Conservation (phyloP, 441 rosid genomes). For the Pelargonium fulgidum region DNA sequence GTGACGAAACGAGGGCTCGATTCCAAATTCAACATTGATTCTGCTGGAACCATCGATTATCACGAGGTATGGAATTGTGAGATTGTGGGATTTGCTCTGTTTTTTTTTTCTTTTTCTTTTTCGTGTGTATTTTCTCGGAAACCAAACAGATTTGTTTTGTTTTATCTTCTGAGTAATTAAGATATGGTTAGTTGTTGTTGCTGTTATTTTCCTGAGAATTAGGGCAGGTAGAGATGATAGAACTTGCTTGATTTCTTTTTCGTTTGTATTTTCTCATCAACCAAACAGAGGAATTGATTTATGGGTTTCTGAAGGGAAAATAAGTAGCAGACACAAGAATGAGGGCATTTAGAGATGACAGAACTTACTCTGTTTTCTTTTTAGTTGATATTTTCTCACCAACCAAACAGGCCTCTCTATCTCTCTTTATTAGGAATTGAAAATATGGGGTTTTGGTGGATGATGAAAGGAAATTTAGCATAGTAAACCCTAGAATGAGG, state of each 20-base stretch:
- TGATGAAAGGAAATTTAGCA: neutral
- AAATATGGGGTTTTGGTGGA: neutral
- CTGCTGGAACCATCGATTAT: slow-evolving; percentile 79
- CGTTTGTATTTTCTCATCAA: neutral
- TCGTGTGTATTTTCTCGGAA: slow-evolving; percentile 1
- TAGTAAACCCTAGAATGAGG: neutral
- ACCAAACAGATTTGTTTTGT: neutral
- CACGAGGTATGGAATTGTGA: slow-evolving; percentile 51
- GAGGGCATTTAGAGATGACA: no score
- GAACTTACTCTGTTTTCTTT: neutral
- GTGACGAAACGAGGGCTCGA: slow-evolving; percentile 64
- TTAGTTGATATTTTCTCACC: neutral
- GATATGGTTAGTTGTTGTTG: neutral
- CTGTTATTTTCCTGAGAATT: neutral
- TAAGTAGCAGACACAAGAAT: no score
- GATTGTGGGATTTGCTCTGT: neutral
- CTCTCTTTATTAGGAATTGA: neutral
- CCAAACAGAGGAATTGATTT: neutral
- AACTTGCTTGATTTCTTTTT: no score
- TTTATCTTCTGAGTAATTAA: neutral
- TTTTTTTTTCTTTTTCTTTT: slow-evolving; percentile 1
- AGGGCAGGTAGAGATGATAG: no score
- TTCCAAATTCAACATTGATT: slow-evolving; percentile 66
- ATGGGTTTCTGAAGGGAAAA: no score
- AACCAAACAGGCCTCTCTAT: neutral